Conservation (phyloP, 2,329 filamentous ascomycete genomes). For the Aspergillus sp. region DNA sequence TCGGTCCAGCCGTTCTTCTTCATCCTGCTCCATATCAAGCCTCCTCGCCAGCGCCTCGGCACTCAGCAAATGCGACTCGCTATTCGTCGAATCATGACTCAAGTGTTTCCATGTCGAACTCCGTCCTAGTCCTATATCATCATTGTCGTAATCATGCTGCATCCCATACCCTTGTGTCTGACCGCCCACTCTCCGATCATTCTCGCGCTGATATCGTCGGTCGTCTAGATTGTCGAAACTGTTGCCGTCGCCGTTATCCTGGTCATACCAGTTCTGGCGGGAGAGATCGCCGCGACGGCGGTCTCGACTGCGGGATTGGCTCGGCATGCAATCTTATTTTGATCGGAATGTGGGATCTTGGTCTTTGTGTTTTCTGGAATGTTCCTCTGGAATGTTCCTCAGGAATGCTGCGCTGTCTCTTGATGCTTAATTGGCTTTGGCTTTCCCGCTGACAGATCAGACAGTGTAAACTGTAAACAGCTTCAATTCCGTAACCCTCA, state of each 20-base stretch:
- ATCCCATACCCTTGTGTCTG: slow-evolving; percentile 11
- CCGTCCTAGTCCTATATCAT: slow-evolving; percentile 12
- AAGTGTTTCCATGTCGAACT: slow-evolving; percentile 29
- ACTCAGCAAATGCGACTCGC: slow-evolving; percentile 41
- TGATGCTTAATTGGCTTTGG: too few species aligned
- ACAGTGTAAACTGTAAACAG: too few species aligned
- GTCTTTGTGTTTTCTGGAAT: too few species aligned
- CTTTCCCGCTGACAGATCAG: too few species aligned
- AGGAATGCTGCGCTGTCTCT: background rate
- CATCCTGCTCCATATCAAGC: slow-evolving; percentile 59
- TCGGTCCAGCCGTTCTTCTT: slow-evolving; percentile 44
- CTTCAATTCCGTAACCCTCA: too few species aligned
- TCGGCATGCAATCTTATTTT: slow-evolving; percentile 23
- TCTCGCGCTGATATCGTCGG: slow-evolving; percentile 7
- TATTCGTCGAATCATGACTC: slow-evolving; percentile 39
- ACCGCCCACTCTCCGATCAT: slow-evolving; percentile 13
- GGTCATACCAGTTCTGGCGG: slow-evolving; percentile 2
- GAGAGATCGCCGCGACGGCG: slow-evolving; percentile 5
- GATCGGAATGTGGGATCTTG: slow-evolving; percentile 2
- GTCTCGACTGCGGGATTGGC: slow-evolving; percentile 29
- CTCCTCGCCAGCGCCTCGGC: slow-evolving; percentile 60
- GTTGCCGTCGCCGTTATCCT: slow-evolving; percentile 17
- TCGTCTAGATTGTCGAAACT: slow-evolving; percentile 7
- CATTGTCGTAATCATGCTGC: slow-evolving; percentile 14
- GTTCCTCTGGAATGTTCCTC: too few species aligned